Evolutionary conservation across 2,329 filamentous ascomycete genomes (phyloP).

Genomic region (Colletotrichum destructivum): DNA sequence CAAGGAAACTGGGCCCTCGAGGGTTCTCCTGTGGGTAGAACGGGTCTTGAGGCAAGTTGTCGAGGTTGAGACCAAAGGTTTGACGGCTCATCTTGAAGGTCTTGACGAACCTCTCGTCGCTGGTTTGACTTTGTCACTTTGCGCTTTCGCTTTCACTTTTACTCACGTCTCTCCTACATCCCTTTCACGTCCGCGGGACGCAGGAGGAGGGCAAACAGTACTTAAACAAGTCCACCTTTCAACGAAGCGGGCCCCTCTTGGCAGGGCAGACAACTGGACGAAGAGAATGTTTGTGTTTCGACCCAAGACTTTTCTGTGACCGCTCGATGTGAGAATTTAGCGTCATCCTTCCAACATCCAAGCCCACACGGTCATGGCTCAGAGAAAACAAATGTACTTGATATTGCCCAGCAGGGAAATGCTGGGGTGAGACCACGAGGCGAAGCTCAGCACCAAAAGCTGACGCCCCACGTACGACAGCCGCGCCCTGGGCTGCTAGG

Average conservation of each 20-base stretch:
- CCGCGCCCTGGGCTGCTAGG: not conserved
- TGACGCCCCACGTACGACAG: conserved; percentile 9
- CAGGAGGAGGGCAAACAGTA: not conserved
- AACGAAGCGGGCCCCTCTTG: not conserved
- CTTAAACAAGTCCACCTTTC: not conserved
- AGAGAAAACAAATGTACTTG: not conserved
- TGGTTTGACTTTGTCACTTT: too few relatives aligned
- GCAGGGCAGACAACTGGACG: not conserved
- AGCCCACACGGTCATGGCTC: not conserved
- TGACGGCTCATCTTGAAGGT: conserved; percentile 22
- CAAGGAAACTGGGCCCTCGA: conserved; percentile 57
- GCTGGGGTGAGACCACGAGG: not conserved
- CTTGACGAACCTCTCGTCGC: not conserved
- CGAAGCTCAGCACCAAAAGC: conserved; percentile 9
- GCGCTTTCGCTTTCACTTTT: not conserved
- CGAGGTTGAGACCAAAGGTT: not conserved
- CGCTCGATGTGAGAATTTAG: conserved; percentile 6
- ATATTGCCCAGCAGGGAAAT: not conserved
- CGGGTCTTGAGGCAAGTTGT: conserved; percentile 54
- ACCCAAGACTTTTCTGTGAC: not conserved
- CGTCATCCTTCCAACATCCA: not conserved
- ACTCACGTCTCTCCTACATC: too few relatives aligned
- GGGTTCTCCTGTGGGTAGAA: conserved; percentile 52
- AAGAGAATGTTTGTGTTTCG: not conserved
- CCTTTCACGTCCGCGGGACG: too few relatives aligned